Evolutionary conservation across 352 stramenopile species (phyloP).

Genomic region (Phytophthora palmivora): DNA sequence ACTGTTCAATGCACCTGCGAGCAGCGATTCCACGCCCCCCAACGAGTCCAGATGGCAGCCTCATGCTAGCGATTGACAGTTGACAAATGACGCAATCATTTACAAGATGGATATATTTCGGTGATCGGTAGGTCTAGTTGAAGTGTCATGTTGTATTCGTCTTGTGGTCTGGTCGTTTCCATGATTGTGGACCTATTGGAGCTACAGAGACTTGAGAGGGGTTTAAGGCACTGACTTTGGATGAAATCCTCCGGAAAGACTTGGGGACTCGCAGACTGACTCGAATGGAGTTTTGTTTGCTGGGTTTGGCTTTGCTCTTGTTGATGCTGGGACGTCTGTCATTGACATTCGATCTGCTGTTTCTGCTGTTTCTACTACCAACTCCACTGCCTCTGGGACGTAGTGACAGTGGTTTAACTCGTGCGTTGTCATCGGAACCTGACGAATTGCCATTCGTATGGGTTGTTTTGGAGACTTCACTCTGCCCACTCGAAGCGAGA

Average conservation of each 20-base stretch:
- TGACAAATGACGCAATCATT: constrained; percentile 31
- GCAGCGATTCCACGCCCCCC: constrained; percentile 15
- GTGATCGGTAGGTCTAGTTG: constrained; percentile 17
- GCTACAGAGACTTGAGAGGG: constrained; percentile 17
- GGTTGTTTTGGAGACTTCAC: constrained; percentile 9
- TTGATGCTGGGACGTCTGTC: neutral
- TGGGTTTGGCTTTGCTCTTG: constrained; percentile 1
- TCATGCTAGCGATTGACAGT: constrained; percentile 17
- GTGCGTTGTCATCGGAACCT: constrained; percentile 6
- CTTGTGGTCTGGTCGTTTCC: constrained; percentile 9
- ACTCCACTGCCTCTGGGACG: constrained; percentile 3
- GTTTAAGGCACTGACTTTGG: constrained; percentile 30
- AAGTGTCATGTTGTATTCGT: constrained; percentile 6
- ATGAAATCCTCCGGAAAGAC: constrained; percentile 20
- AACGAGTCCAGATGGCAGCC: constrained; percentile 23
- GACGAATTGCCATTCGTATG: constrained; percentile 16
- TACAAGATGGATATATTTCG: constrained; percentile 24
- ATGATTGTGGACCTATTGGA: constrained; percentile 7
- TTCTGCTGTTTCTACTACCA: constrained; percentile 15
- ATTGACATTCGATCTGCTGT: constrained; percentile 8
- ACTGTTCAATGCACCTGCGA: constrained; percentile 27
- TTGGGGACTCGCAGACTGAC: constrained; percentile 5
- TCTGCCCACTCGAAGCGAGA: constrained; percentile 6
- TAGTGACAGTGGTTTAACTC: constrained; percentile 15
- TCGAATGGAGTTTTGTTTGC: constrained; percentile 26